Base-by-base conservation (phyloP, 1,284 basidiomycete species). In the Peniophora sp. region DNA sequence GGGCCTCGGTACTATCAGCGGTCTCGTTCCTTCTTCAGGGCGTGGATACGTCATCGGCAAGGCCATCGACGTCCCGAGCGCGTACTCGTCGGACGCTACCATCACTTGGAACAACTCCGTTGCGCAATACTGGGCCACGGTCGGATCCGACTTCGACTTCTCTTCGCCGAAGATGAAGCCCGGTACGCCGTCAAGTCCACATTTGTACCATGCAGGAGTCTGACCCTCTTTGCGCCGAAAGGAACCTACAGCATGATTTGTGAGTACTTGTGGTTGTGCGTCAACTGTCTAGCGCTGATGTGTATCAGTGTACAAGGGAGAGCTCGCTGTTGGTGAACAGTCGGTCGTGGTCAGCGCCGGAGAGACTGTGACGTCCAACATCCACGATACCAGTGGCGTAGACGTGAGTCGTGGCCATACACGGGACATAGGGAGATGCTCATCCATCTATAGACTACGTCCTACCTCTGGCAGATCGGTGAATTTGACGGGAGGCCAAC, bases 151-250 rank as follows among this genome's bases (percentile, higher is more conserved):
- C 48, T 59, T 64, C 5, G 52, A 59, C 14, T 72, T 65, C 55
- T 62, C 63, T 15, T 64, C 60, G 23, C 69, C 70, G n/a, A 62
- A 60, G 46, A 71, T 72, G 68, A 71, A 69, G 51, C 68, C 70
- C 17, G 69, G 70, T 20, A 71, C 69, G 0, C 71, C 71, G 52
- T 70, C 67, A 1, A 67, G 27, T 32, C 12, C 27, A 6, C 27
- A 32, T 6, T 32, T 6, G 12, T 32, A 12, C 12, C 12, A 32
- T 32, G 6, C 6, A 32, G 27, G 6, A 6, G 12, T 32, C 27
- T 32, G 12, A 32, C 27, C 27, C 12, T 12, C 27, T n/a, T n/a
- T n/a, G n/a, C n/a, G n/a, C 6, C 27, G 27, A 32, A 6, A 32
- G 27, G 27, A 32, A 32, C 27, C 27, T 32, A 32, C 27, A 32